Conservation (phyloP, 2,329 filamentous ascomycete species). For the Diaporthe sp. region DNA sequence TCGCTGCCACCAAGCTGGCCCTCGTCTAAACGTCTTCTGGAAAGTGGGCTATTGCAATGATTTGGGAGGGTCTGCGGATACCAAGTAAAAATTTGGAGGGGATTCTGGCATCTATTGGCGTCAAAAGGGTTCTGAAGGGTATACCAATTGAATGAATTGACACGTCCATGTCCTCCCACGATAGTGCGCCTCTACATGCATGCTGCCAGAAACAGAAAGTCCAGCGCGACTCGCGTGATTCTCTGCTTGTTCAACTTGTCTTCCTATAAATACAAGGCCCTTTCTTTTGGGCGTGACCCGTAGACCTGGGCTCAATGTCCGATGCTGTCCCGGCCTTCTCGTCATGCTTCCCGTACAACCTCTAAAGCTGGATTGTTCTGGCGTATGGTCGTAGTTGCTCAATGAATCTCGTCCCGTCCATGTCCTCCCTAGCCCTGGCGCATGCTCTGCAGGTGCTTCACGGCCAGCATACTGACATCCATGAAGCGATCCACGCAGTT, state of each 20-base stretch:
- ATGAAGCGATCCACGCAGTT: constrained; percentile 97
- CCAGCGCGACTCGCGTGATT: neutral
- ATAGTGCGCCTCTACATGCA: constrained; percentile 5
- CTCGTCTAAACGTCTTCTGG: constrained; percentile 83
- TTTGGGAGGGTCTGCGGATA: constrained; percentile 37
- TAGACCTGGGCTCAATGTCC: neutral
- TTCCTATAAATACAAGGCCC: neutral
- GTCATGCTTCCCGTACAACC: neutral
- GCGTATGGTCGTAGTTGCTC: neutral
- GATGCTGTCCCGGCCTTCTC: neutral
- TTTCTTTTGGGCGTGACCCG: neutral
- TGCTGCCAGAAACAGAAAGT: neutral
- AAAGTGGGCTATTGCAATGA: constrained; percentile 49
- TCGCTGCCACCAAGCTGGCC: constrained; percentile 98
- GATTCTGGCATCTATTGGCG: constrained; percentile 40
- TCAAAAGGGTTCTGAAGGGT: constrained; percentile 40
- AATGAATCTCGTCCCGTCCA: neutral
- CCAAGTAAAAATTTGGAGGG: constrained; percentile 37
- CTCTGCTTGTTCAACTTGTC: neutral
- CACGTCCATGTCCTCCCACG: constrained; percentile 40
- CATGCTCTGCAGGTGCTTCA: constrained; percentile 83
- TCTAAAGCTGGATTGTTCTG: neutral
- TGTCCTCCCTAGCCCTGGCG: constrained; percentile 49
- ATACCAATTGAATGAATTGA: constrained; percentile 44
- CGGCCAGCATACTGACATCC: constrained; percentile 87